These are phyloP conservation scores for Asparagopsis taxiformis DNA, from an alignment of 31 red algal genomes.

Conservation along the genomic window DNA sequence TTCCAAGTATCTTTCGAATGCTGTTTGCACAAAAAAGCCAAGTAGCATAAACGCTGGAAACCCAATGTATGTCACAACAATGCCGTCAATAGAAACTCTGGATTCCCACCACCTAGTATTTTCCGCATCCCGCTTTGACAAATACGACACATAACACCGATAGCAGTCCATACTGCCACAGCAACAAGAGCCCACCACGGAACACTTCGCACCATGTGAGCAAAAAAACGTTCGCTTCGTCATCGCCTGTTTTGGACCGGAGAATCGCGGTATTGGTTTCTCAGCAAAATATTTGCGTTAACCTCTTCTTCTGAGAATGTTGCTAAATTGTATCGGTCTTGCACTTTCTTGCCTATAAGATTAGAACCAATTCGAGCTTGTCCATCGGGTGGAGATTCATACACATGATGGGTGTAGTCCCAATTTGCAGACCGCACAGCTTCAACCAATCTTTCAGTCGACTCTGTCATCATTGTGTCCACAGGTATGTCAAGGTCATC, in stretches of 20 bases:
- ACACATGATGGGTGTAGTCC: too few species aligned
- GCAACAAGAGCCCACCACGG: too few species aligned
- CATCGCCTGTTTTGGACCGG: too few species aligned
- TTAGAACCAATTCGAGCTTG: too few species aligned
- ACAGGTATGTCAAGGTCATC: slow-evolving; percentile 38
- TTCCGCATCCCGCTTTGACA: background rate
- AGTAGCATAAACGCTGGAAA: slow-evolving; percentile 57
- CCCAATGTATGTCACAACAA: too few species aligned
- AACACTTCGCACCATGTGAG: slow-evolving; percentile 36
- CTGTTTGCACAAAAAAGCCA: slow-evolving; percentile 39
- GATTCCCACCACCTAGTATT: slow-evolving; percentile 31
- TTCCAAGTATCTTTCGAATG: slow-evolving; percentile 27
- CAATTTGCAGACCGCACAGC: too few species aligned
- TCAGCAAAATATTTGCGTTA: background rate
- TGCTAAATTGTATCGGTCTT: too few species aligned
- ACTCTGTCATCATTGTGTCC: slow-evolving; percentile 2
- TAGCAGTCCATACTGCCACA: slow-evolving; percentile 26
- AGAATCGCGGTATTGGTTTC: background rate
- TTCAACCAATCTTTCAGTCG: too few species aligned
- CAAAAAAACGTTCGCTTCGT: slow-evolving; percentile 13
- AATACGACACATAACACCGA: slow-evolving; percentile 27
- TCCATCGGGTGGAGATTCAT: too few species aligned
- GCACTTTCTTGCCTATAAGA: too few species aligned
- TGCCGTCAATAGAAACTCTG: too few species aligned
- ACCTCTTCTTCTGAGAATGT: slow-evolving; percentile 7